A percentile compares a stretch with the other conserved stretches of the same genome.
Conservation (phyloP, 768 basidiomycete species). For the Suillus brevipes region DNA sequence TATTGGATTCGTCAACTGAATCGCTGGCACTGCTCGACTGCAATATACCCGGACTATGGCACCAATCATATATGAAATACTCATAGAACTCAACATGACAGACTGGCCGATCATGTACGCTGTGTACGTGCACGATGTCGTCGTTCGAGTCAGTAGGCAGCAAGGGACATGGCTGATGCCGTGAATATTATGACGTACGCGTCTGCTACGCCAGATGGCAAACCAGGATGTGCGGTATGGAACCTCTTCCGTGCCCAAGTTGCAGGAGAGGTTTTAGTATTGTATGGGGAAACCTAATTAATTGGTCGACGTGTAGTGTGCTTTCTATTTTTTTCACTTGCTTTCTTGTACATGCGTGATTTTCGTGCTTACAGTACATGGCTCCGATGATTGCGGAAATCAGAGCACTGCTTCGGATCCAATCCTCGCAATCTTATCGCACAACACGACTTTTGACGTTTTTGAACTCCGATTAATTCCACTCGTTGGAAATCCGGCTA, state of each 20-base stretch:
- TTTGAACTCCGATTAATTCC: conserved; percentile 23
- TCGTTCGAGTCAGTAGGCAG: conserved; percentile 64
- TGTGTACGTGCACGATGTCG: conserved; percentile 48
- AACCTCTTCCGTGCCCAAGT: conserved; percentile 86
- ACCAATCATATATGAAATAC: conserved; percentile 2
- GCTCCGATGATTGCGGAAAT: background rate
- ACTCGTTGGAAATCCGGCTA: no score
- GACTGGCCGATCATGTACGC: conserved; percentile 1
- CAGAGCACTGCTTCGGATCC: no score
- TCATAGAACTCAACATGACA: conserved; percentile 4
- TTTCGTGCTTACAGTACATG: conserved; percentile 4
- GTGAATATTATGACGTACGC: conserved; percentile 89
- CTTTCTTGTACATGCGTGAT: conserved; percentile 27
- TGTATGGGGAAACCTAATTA: conserved; percentile 29
- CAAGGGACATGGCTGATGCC: conserved; percentile 91
- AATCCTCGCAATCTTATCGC: no score
- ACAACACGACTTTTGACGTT: background rate
- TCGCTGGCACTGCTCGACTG: background rate
- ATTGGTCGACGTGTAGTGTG: conserved; percentile 28
- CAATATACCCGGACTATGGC: conserved; percentile 8
- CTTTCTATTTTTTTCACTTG: conserved; percentile 14
- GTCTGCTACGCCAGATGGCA: conserved; percentile 51
- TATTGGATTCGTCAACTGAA: background rate
- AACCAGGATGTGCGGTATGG: conserved; percentile 84
- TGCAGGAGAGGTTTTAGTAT: conserved; percentile 40